A percentile compares a stretch with the other conserved stretches of the same genome.
phyloP scores from a whole-genome alignment of 352 stramenopile genomes.

The Globisporangium emineosum region DNA sequence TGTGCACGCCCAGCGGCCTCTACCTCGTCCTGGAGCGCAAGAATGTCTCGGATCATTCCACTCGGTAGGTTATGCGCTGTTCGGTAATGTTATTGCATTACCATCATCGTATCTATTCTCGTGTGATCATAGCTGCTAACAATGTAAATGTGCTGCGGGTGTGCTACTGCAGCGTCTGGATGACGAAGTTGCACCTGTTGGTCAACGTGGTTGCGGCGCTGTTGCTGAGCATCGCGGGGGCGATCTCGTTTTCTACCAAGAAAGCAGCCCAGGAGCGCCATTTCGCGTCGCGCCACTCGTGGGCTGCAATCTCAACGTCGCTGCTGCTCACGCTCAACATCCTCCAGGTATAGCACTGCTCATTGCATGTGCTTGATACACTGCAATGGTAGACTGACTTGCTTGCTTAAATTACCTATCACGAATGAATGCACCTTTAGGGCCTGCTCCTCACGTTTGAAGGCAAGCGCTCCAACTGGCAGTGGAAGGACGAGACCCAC shows the following conservation, averaged over 20 bases:
- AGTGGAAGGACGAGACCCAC: conserved; percentile 76
- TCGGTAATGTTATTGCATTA: too few species aligned
- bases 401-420: neutral
- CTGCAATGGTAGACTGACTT: neutral
- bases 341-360: conserved; percentile 29
- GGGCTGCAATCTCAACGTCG: conserved; percentile 43
- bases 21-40: conserved; percentile 59
- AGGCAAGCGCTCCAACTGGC: conserved; percentile 46
- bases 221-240: conserved; percentile 36
- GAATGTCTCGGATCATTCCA: conserved; percentile 29
- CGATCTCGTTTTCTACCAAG: conserved; percentile 40
- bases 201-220: conserved; percentile 40
- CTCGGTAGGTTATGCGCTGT: conserved; percentile 29
- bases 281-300: conserved; percentile 49
- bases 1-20: conserved; percentile 57
- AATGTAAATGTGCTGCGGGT: neutral
- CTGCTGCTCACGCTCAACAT: conserved; percentile 66
- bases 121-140: neutral
- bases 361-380: neutral
- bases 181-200: conserved; percentile 57
- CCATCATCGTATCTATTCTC: too few species aligned
- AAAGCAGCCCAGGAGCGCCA: conserved; percentile 26
- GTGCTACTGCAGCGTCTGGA: conserved; percentile 29
- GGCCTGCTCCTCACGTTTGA: conserved; percentile 65
- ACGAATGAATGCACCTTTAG: conserved; percentile 7